phyloP scores from a whole-genome alignment of 768 basidiomycete genomes.

The Punctularia strigosozonata region DNA sequence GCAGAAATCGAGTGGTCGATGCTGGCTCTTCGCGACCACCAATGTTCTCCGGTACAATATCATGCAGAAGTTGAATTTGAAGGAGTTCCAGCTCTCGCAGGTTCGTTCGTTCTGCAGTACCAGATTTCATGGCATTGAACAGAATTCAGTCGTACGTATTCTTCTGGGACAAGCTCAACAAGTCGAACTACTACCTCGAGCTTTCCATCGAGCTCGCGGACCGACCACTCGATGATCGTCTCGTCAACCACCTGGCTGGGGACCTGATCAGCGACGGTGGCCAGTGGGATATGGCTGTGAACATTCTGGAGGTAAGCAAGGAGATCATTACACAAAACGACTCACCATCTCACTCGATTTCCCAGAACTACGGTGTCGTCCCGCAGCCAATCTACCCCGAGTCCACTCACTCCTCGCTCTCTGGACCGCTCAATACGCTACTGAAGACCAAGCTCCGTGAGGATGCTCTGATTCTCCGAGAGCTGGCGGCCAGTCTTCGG shows the following conservation, averaged over 20 bases:
- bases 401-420: slow-evolving; percentile 69
- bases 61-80: slow-evolving; percentile 76
- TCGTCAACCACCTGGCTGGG: slow-evolving; percentile 62
- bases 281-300: slow-evolving; percentile 89
- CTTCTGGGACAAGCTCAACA: slow-evolving; percentile 96
- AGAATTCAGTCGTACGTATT: slow-evolving; percentile 66
- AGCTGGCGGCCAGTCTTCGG: slow-evolving; percentile 41
- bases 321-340: background rate
- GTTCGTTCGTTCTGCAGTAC: slow-evolving; percentile 22
- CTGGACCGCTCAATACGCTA: slow-evolving; percentile 60
- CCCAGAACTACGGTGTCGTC: slow-evolving; percentile 72
- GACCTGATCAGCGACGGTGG: slow-evolving; percentile 87
- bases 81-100: slow-evolving; percentile 88
- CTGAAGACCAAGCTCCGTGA: slow-evolving; percentile 89
- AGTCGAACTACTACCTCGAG: slow-evolving; percentile 88
- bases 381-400: slow-evolving; percentile 80
- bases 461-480: slow-evolving; percentile 73
- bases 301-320: slow-evolving; percentile 42
- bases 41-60: slow-evolving; percentile 76
- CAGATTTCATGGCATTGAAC: background rate
- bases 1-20: slow-evolving; percentile 82
- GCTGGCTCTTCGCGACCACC: slow-evolving; percentile 94
- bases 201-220: slow-evolving; percentile 73
- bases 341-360: background rate
- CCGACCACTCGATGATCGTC: slow-evolving; percentile 69